These are phyloP conservation scores for Schwanniomyces yamadae DNA, from an alignment of 805 yeast genomes.

Conservation along the genomic window DNA sequence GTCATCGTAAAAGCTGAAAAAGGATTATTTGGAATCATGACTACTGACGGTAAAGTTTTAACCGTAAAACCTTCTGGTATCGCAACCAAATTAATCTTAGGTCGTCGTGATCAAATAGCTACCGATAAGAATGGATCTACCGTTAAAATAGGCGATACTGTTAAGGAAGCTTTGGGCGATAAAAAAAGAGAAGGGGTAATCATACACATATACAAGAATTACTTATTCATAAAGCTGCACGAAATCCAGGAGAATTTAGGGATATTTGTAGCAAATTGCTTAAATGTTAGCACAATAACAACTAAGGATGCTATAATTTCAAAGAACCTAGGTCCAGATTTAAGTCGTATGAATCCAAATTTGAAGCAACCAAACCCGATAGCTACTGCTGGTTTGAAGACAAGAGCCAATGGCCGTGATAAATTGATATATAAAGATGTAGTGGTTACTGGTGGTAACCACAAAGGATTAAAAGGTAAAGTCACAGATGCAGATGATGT, in stretches of 20 bases:
- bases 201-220: constrained; percentile 79
- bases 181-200: constrained; percentile 81
- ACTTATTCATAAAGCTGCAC: constrained; percentile 77
- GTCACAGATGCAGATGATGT: constrained; percentile 92
- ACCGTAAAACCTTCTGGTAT: constrained; percentile 80
- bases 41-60: constrained; percentile 75
- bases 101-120: constrained; percentile 71
- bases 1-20: constrained; percentile 88
- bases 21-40: constrained; percentile 75
- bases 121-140: constrained; percentile 85
- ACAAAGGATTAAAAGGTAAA: constrained; percentile 92
- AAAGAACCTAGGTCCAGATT: constrained; percentile 58
- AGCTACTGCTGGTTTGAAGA: constrained; percentile 44
- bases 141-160: constrained; percentile 86
- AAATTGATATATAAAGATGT: constrained; percentile 80
- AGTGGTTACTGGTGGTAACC: constrained; percentile 84
- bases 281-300: constrained; percentile 78
- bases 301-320: constrained; percentile 73
- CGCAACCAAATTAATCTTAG: constrained; percentile 66
- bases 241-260: constrained; percentile 84
- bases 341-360: constrained; percentile 85
- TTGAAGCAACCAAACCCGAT: constrained; percentile 57
- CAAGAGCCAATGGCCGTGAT: constrained; percentile 72
- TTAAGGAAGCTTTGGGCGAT: constrained; percentile 71
- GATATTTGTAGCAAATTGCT: constrained; percentile 76